Evolutionary conservation across 2,329 filamentous ascomycete genomes (phyloP), one percentile per base, ranked within the genome.

Genomic region (Stylonectria norvegica): DNA sequence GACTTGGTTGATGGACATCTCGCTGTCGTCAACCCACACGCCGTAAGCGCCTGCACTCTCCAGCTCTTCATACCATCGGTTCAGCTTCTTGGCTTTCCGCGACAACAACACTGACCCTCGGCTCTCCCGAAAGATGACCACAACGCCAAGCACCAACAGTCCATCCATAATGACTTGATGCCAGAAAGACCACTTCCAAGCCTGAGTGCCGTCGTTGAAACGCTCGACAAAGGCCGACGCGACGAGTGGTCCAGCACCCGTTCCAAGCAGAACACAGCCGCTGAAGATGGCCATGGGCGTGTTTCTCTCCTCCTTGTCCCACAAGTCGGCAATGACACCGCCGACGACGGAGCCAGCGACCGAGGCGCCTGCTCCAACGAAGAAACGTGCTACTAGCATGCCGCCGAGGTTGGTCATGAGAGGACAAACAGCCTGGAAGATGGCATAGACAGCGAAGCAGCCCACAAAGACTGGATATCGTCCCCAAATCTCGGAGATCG

Each of bases 131-230:
- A 95, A 90, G 40, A 88, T 78, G 5, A 86, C 38, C 9, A 78
- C 72, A 16, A 95, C 76, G 1, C 81, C 65, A 1, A 78, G 50
- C 38, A 67, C 76, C 32, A 93, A 63, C 1, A 81, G 60, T 0
- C 72, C 80, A 39, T 82, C 79, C 16, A 78, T 67, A 32, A 95
- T 89, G 6, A 81, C 79, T 53, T 96, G 90, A 19, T 90, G 73
- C 75, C 89, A 95, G 61, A 94, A 95, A 0, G 90, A 79, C 89
- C 89, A 95, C 47, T 87, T 79, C 88, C 88, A 95, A 3, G 64
- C 62, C n/a, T 58, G 44, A 0, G 57, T 63, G 6, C 61, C 52
- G 8, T 66, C 55, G 1, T 66, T 74, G 2, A 78, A 72, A 36
- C 78, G 72, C 23, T 85, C 68, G 0, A 83, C 78, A 47, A 96